Evolutionary conservation across 2,329 filamentous ascomycete species (phyloP).

Genomic region (Ceratocystis huliohia): DNA sequence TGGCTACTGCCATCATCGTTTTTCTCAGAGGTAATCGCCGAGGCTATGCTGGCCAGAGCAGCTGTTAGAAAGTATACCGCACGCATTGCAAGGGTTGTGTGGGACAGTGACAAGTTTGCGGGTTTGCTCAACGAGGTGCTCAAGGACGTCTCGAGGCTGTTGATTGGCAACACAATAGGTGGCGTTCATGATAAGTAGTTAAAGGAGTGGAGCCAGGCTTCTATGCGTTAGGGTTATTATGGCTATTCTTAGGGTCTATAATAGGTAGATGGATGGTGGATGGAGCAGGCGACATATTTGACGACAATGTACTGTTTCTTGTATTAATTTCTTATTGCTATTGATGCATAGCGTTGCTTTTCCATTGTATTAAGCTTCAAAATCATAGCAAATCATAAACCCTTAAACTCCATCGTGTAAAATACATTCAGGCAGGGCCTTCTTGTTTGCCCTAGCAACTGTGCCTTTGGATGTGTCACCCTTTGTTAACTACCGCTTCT

Average conservation of each 20-base stretch:
- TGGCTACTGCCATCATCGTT: conserved; percentile 22
- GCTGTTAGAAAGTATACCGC: conserved; percentile 26
- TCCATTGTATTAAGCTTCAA: background rate
- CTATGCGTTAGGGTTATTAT: background rate
- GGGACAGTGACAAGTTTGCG: background rate
- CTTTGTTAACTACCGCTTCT: background rate
- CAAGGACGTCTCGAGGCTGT: background rate
- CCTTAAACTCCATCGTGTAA: background rate
- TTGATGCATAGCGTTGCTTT: background rate
- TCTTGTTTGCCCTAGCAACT: no score
- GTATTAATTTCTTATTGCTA: no score
- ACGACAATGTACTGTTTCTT: no score
- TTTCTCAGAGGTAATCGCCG: conserved; percentile 22
- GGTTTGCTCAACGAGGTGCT: background rate
- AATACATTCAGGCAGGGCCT: no score
- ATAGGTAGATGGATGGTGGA: no score
- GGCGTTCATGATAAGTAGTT: background rate
- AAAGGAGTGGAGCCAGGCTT: background rate
- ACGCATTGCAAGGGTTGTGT: background rate
- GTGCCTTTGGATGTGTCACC: no score
- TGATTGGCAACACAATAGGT: background rate
- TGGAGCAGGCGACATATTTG: no score
- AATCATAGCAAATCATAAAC: background rate
- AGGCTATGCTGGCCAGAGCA: conserved; percentile 27
- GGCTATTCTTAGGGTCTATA: background rate